Percentiles rank a stretch among this genome's conserved stretches.
Evolutionary conservation across 257 asterid species (phyloP).

Genomic region (Solanum pennellii): DNA sequence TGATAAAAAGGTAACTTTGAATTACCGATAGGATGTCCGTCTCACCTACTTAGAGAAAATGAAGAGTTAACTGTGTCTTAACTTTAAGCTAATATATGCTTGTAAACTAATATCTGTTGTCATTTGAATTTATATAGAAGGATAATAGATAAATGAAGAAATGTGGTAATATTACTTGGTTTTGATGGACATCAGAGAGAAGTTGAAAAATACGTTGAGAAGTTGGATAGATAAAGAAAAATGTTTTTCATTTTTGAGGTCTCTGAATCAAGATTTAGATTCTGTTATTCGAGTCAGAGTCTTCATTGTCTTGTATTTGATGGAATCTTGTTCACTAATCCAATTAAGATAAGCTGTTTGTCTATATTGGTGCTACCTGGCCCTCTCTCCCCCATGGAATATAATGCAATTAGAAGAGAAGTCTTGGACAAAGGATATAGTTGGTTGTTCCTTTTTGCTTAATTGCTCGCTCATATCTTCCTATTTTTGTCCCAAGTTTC

Average conservation of each 20-base stretch:
- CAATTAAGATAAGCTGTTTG: not conserved
- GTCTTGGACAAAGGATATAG: not conserved
- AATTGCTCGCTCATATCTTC: not conserved
- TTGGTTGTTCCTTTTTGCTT: not conserved
- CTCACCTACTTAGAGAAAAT: not conserved
- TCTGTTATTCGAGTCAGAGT: not conserved
- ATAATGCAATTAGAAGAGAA: not conserved
- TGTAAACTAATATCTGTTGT: not conserved
- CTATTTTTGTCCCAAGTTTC: not conserved
- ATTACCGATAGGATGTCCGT: not conserved
- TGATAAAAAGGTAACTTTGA: conserved; percentile 61
- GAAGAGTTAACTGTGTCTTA: not conserved
- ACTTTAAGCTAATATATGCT: not conserved
- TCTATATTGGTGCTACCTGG: not conserved
- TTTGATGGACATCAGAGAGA: not conserved
- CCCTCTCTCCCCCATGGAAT: not conserved
- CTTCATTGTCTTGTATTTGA: not conserved
- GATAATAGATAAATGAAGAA: not conserved
- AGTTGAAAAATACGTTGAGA: not conserved
- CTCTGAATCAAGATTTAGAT: not conserved
- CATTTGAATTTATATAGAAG: not conserved
- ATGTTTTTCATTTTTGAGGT: not conserved
- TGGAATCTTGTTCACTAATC: not conserved
- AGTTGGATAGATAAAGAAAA: not conserved
- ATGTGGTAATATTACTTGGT: not conserved